Percentiles rank a stretch among this genome's conserved stretches.
Evolutionary conservation across 768 basidiomycete genomes (phyloP).

Genomic region (Tremella yokohamensis): DNA sequence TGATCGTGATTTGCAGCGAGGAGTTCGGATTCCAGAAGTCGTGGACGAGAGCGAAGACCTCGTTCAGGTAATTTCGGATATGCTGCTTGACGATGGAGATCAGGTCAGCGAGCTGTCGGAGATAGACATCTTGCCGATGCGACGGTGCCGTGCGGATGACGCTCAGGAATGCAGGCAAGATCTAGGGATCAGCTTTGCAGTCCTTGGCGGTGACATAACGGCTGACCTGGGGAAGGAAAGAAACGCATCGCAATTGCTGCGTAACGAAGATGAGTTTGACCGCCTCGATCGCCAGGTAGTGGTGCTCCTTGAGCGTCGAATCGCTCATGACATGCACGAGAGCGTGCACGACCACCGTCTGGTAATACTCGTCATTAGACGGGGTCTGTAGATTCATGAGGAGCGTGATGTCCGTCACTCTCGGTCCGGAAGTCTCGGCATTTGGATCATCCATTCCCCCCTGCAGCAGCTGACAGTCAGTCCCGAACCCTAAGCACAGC

Average conservation of each 20-base stretch:
- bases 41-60: constrained; percentile 76
- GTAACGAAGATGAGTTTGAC: constrained; percentile 99
- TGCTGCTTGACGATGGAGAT: constrained; percentile 97
- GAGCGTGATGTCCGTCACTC: constrained; percentile 53
- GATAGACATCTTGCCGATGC: constrained; percentile 73
- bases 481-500: not conserved
- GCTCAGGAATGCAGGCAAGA: constrained; percentile 88
- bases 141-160: constrained; percentile 75
- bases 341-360: constrained; percentile 86
- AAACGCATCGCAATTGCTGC: constrained; percentile 91
- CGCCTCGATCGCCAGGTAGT: constrained; percentile 91
- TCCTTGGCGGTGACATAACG: not conserved
- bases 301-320: constrained; percentile 75
- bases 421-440: constrained; percentile 58
- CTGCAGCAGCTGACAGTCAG: constrained; percentile 43
- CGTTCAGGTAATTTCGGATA: constrained; percentile 82
- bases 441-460: constrained; percentile 61
- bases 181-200: constrained; percentile 48
- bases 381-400: constrained; percentile 53
- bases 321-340: constrained; percentile 84
- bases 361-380: constrained; percentile 91
- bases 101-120: constrained; percentile 92
- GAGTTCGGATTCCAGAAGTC: constrained; percentile 75
- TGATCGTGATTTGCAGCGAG: constrained; percentile 75
- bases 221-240: constrained; percentile 83